Percentiles rank a stretch among this genome's conserved stretches.
phyloP scores from a whole-genome alignment of 164 flowering plant genomes.

The Houttuynia cordata region DNA sequence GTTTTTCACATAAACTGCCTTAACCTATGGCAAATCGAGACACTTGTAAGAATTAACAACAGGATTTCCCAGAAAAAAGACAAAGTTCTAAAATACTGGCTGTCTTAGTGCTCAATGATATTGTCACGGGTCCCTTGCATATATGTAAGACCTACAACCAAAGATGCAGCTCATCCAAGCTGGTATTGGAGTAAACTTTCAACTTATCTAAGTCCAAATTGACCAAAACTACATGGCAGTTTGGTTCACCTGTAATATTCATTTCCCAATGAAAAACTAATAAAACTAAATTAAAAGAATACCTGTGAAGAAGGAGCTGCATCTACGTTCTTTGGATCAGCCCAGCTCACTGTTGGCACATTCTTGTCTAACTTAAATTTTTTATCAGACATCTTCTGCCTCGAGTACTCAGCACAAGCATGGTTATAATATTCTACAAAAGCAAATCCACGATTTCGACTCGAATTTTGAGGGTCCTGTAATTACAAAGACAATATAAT shows the following conservation, averaged over 20 bases:
- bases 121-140: no score
- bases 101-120: no score
- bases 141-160: no score
- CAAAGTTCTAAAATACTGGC: no score
- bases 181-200: not conserved
- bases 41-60: not conserved
- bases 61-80: no score
- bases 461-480: conserved; percentile 74
- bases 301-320: conserved; percentile 77
- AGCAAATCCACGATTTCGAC: conserved; percentile 87
- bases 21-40: conserved; percentile 36
- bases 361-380: conserved; percentile 68
- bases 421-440: conserved; percentile 82
- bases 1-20: conserved; percentile 80
- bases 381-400: conserved; percentile 66
- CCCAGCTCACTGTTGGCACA: conserved; percentile 91
- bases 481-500: not conserved
- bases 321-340: conserved; percentile 69
- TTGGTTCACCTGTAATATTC: no score
- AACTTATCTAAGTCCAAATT: not conserved
- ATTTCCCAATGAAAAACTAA: not conserved
- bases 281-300: not conserved
- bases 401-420: conserved; percentile 92
- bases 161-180: no score
- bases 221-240: not conserved